Evolutionary conservation across 2,329 filamentous ascomycete genomes (phyloP).

Genomic region (Xylariomycetidae sp.): DNA sequence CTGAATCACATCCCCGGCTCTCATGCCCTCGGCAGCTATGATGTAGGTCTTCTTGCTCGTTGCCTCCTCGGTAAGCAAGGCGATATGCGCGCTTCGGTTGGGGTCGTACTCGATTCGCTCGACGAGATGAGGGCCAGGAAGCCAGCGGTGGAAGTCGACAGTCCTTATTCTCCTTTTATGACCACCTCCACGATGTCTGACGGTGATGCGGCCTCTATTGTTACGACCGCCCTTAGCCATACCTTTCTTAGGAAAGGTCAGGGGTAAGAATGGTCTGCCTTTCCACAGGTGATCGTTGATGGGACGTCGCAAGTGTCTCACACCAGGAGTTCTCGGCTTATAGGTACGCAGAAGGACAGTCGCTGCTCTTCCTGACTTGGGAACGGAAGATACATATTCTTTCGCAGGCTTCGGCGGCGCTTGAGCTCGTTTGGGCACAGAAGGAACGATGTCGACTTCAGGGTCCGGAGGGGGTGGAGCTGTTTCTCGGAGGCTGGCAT

Average conservation of each 20-base stretch:
- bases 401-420: conserved; percentile 12
- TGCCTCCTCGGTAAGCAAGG: conserved; percentile 70
- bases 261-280: conserved; percentile 72
- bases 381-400: conserved; percentile 3
- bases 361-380: conserved; percentile 22
- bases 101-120: conserved; percentile 97
- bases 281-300: conserved; percentile 98
- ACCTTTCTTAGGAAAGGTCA: conserved; percentile 91
- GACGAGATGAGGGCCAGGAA: conserved; percentile 78
- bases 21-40: conserved; percentile 88
- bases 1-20: conserved; percentile 85
- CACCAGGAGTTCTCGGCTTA: conserved; percentile 87
- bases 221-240: conserved; percentile 92
- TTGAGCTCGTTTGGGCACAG: conserved; percentile 10
- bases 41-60: conserved; percentile 83
- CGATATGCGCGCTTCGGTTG: conserved; percentile 87
- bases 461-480: conserved; percentile 14
- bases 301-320: conserved; percentile 84
- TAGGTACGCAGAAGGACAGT: conserved; percentile 69
- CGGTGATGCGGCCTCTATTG: conserved; percentile 76
- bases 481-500: conserved; percentile 22
- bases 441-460: conserved; percentile 8
- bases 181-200: conserved; percentile 89
- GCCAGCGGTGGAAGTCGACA: conserved; percentile 79
- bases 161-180: conserved; percentile 87